Conservation (phyloP, 208 protist species). For the Trypanosoma mega region DNA sequence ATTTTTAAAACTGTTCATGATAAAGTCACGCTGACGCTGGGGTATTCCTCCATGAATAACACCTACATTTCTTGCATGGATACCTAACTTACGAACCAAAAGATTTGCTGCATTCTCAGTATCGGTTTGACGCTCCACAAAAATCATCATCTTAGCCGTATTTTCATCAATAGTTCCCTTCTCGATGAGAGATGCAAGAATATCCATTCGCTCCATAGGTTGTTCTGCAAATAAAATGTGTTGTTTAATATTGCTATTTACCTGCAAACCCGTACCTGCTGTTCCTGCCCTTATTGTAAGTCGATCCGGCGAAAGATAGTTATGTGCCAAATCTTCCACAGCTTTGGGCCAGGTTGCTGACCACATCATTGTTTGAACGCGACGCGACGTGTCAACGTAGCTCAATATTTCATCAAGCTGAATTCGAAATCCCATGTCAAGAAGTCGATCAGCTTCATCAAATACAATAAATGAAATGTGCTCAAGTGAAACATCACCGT, state of each 20-base stretch:
- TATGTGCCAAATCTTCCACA: slow-evolving; percentile 75
- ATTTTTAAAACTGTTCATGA: slow-evolving; percentile 89
- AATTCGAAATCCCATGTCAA: slow-evolving; percentile 94
- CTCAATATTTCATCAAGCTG: slow-evolving; percentile 95
- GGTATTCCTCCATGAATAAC: slow-evolving; percentile 95
- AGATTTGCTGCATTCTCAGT: slow-evolving; percentile 65
- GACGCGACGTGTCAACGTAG: slow-evolving; percentile 43
- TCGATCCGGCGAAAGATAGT: slow-evolving; percentile 83
- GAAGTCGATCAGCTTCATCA: slow-evolving; percentile 98
- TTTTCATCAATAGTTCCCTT: slow-evolving; percentile 84
- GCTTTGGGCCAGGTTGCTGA: slow-evolving; percentile 93
- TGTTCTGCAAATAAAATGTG: slow-evolving; percentile 58
- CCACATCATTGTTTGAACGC: slow-evolving; percentile 97
- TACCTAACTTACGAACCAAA: slow-evolving; percentile 66
- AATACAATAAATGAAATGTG: slow-evolving; percentile 97
- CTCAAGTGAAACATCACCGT: slow-evolving; percentile 84
- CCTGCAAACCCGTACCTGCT: slow-evolving; percentile 72
- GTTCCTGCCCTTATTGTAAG: slow-evolving; percentile 87
- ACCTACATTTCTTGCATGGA: slow-evolving; percentile 67
- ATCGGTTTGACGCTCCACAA: slow-evolving; percentile 90
- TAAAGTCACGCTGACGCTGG: slow-evolving; percentile 87
- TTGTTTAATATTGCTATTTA: slow-evolving; percentile 88
- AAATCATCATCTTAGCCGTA: slow-evolving; percentile 87
- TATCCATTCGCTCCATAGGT: slow-evolving; percentile 62
- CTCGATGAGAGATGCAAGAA: slow-evolving; percentile 70